Base-by-base conservation (phyloP, 1,284 basidiomycete species). In the Ceratobasidium sp. region DNA sequence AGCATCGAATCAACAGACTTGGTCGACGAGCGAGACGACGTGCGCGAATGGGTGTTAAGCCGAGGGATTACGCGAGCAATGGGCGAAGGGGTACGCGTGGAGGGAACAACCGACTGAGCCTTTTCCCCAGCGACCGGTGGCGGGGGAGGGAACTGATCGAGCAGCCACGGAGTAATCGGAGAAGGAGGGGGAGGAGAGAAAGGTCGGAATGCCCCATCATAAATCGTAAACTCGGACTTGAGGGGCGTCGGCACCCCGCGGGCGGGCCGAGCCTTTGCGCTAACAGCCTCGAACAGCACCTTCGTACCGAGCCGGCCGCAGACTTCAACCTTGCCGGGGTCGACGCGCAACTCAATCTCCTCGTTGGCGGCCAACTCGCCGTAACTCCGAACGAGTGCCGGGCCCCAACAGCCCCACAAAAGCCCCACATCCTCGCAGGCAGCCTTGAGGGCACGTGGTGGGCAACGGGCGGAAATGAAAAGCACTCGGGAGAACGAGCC, bases 241-340 rank as follows among this genome's bases (percentile, higher is more conserved):
- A 51, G 54, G 30, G 70, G 58, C 3, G 58, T 36, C 36, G 58
- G 58, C 59, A 62, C 70, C 28, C 70, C 70, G 12, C 49, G 70
- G n/a, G 42, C 42, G 28, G 28, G 33, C 36, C 42, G 53, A 23
- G 25, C 66, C 66, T 69, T 69, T 11, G 64, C 38, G 49, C 51
- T 44, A 56, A 44, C 51, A 28, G 66, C 66, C 54, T 69, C 66
- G 44, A 69, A 69, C 21, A 69, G 11, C 40, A 69, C 16, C 33
- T 69, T 58, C 0, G 66, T 6, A 25, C 66, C 66, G 28, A 58
- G 66, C n/a, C 53, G 66, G 28, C 66, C 66, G 12, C 58, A 53
- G 18, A 72, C 70, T 38, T 72, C 60, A 36, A 72, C 70, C 36
- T 62, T 61, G 58, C 73, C 73, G 44, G 73, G 73, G 40, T 73